Conservation (phyloP, 1,284 basidiomycete species). For the Tilletia setariae region DNA sequence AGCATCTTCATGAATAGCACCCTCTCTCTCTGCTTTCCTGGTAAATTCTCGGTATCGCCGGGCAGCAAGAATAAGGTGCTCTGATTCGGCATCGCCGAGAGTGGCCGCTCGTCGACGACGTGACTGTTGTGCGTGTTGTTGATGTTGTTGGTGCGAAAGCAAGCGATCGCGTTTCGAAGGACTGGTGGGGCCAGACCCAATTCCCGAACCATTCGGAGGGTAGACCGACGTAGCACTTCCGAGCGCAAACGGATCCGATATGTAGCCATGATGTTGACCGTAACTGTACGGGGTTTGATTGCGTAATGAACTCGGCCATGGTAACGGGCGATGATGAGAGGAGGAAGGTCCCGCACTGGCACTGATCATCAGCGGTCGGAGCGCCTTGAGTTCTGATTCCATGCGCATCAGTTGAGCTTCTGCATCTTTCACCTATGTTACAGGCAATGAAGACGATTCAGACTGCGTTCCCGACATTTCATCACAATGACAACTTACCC, state of each 20-base stretch:
- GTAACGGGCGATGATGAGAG: neutral
- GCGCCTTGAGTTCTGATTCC: conserved; percentile 44
- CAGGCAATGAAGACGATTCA: neutral
- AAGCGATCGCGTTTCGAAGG: too few species aligned
- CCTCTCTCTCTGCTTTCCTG: neutral
- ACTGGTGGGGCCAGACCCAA: conserved; percentile 14
- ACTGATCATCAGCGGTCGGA: conserved; percentile 46
- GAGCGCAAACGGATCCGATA: conserved; percentile 3
- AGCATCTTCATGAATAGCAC: too few species aligned
- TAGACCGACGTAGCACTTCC: neutral
- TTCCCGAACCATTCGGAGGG: neutral
- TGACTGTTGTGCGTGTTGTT: conserved; percentile 19
- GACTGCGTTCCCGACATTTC: neutral
- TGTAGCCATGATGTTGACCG: neutral
- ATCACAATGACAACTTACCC: conserved; percentile 12
- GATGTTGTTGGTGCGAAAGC: too few species aligned
- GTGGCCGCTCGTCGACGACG: conserved; percentile 31
- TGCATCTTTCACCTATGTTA: conserved; percentile 34
- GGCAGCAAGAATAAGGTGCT: conserved; percentile 56
- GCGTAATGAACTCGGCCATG: too few species aligned
- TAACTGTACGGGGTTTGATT: neutral
- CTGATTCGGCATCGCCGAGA: conserved; percentile 57
- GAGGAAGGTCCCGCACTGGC: neutral
- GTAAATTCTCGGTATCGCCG: conserved; percentile 40
- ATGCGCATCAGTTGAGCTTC: conserved; percentile 49